Conservation (phyloP, 2,329 filamentous ascomycete genomes). For the Zasmidium angulare region DNA sequence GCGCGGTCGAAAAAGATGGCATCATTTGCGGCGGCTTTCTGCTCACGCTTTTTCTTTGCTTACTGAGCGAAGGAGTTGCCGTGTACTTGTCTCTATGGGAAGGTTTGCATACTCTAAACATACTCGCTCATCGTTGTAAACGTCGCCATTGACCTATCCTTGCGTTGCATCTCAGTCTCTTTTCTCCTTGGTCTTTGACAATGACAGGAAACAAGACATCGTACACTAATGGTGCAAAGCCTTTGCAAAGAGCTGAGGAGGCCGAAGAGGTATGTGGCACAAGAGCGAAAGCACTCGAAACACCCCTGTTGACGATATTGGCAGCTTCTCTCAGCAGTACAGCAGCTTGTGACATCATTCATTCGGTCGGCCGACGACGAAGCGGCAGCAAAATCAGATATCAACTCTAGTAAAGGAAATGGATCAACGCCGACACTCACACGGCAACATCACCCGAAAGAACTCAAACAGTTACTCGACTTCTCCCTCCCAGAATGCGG, state of each 20-base stretch:
- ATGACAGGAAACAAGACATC: constrained; percentile 26
- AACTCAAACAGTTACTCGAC: constrained; percentile 42
- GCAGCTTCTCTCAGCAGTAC: constrained; percentile 68
- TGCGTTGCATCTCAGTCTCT: too few species aligned
- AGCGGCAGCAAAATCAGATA: constrained; percentile 51
- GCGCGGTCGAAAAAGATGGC: not conserved
- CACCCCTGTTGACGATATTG: constrained; percentile 10
- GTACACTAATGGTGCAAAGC: constrained; percentile 9
- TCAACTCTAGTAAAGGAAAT: not conserved
- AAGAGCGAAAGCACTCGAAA: not conserved
- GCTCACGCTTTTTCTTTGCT: not conserved
- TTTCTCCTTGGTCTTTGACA: not conserved
- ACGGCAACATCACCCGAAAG: constrained; percentile 45
- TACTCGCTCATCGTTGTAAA: not conserved
- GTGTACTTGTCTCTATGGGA: not conserved
- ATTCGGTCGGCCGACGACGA: constrained; percentile 68
- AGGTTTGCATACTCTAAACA: not conserved
- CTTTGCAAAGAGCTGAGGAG: constrained; percentile 34
- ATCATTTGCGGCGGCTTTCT: not conserved
- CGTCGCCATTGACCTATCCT: not conserved
- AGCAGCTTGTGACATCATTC: constrained; percentile 68
- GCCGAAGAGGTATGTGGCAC: constrained; percentile 35
- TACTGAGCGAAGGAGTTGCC: not conserved
- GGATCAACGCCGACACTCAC: constrained; percentile 45
- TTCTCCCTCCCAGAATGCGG: constrained; percentile 38